phyloP scores from a whole-genome alignment of 345 rosid genomes.

The Carallia pectinifolia region DNA sequence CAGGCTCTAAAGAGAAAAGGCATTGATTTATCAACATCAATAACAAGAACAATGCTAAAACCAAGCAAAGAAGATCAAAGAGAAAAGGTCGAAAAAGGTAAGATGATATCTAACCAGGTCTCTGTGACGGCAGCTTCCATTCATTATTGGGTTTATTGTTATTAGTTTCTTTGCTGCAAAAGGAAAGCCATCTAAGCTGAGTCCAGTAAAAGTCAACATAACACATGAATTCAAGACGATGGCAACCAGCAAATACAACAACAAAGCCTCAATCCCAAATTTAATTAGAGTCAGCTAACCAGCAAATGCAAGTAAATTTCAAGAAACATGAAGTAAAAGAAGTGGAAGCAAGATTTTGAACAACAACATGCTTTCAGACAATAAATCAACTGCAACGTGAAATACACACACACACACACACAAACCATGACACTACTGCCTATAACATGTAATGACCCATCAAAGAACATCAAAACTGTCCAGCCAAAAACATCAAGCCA shows the following conservation, averaged over 20 bases:
- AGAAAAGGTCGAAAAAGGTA: neutral
- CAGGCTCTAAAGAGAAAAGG: slow-evolving; percentile 39
- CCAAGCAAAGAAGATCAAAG: neutral
- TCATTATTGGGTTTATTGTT: slow-evolving; percentile 44
- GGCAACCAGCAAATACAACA: neutral
- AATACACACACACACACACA: no score
- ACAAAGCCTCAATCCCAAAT: no score
- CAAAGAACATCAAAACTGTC: no score
- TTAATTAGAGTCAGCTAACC: no score
- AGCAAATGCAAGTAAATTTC: neutral
- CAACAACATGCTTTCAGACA: no score
- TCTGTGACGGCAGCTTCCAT: slow-evolving; percentile 49
- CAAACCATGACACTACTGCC: no score
- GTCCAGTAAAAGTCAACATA: neutral
- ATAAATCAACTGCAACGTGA: no score
- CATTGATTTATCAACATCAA: slow-evolving; percentile 8
- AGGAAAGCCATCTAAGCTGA: slow-evolving; percentile 10
- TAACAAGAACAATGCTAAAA: neutral
- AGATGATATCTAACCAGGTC: slow-evolving; percentile 46
- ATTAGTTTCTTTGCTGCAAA: slow-evolving; percentile 56
- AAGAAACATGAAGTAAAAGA: no score
- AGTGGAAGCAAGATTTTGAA: no score
- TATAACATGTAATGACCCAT: no score
- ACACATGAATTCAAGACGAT: neutral
- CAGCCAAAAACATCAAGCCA: no score